Conservation (phyloP, 2,329 filamentous ascomycete genomes). For the Myriosclerotinia curreyana region DNA sequence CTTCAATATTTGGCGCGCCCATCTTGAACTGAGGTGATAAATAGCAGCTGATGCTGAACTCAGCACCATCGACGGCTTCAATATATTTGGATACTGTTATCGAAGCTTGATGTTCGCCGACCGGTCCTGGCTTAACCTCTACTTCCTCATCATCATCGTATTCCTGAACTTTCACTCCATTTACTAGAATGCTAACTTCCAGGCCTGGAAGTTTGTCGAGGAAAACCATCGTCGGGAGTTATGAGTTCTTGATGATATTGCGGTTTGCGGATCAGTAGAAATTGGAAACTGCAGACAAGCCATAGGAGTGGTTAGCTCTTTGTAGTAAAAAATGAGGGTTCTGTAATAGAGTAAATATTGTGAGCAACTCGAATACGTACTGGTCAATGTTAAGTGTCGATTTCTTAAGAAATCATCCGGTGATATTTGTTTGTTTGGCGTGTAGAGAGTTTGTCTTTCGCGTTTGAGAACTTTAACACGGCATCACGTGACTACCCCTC, state of each 20-base stretch:
- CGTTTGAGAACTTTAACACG: not conserved
- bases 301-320: not conserved
- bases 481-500: not conserved
- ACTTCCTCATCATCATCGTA: constrained; percentile 20
- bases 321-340: no score
- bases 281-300: not conserved
- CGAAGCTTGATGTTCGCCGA: constrained; percentile 3
- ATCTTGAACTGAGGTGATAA: not conserved
- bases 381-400: not conserved
- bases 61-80: constrained; percentile 4
- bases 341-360: no score
- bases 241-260: not conserved
- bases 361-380: not conserved
- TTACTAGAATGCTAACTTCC: not conserved
- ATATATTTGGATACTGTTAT: constrained; percentile 20
- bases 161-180: not conserved
- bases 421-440: not conserved
- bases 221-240: not conserved
- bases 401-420: not conserved
- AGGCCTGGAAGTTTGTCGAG: not conserved
- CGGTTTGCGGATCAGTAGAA: not conserved
- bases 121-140: constrained; percentile 10
- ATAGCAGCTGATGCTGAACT: constrained; percentile 6
- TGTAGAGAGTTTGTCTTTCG: not conserved
- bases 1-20: not conserved